A percentile compares a stretch with the other conserved stretches of the same genome.
Conservation (phyloP, 257 asterid species). For the Vinca minor region DNA sequence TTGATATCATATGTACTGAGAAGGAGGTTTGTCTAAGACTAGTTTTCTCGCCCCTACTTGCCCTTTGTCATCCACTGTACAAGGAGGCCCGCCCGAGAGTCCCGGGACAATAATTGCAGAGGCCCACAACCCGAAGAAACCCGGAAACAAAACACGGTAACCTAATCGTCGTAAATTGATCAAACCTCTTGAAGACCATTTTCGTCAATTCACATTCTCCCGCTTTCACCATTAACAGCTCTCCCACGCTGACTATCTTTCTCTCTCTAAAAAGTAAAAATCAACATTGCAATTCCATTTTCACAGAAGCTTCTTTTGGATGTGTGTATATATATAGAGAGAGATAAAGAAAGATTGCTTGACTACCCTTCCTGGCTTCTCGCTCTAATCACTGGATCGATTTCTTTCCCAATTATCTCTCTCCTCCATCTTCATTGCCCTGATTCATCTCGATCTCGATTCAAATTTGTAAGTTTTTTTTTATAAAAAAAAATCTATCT, state of each 20-base stretch:
- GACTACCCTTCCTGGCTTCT: conserved; percentile 10
- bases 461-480: conserved; percentile 22
- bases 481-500: too few species aligned
- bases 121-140: too few species aligned
- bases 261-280: not conserved
- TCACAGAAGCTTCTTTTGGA: not conserved
- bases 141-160: too few species aligned
- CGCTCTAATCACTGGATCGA: conserved; percentile 13
- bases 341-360: conserved; percentile 1
- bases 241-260: not conserved
- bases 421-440: conserved; percentile 2
- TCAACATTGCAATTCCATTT: not conserved
- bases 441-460: conserved; percentile 20
- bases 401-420: not conserved
- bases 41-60: too few species aligned
- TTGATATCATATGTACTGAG: too few species aligned
- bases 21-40: too few species aligned
- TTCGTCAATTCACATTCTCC: not conserved
- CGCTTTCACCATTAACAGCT: not conserved
- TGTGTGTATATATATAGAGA: conserved; percentile 3
- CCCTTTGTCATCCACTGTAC: too few species aligned
- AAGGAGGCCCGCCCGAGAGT: too few species aligned
- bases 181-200: not conserved
- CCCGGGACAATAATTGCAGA: too few species aligned
- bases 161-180: too few species aligned